Evolutionary conservation across 495 filamentous ascomycete genomes (phyloP).

Genomic region (Lineolata rhizophorae): DNA sequence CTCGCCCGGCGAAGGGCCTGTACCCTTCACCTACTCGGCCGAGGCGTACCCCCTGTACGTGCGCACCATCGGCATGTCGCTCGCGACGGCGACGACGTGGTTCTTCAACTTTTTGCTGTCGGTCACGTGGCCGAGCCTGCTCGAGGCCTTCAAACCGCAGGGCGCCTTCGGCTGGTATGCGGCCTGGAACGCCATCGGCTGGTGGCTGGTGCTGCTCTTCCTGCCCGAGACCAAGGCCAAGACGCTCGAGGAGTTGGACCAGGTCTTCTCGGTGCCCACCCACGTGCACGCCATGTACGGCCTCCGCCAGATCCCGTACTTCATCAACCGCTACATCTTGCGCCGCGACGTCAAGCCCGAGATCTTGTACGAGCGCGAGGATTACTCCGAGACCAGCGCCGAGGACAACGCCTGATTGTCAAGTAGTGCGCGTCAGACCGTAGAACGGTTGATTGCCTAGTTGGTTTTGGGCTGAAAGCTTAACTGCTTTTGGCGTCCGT

Average conservation of each 20-base stretch:
- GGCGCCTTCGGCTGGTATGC: constrained; percentile 39
- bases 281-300: constrained; percentile 16
- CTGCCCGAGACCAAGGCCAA: constrained; percentile 29
- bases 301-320: not conserved
- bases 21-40: constrained; percentile 43
- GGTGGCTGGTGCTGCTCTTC: constrained; percentile 30
- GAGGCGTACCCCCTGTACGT: constrained; percentile 61
- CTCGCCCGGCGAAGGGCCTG: no score
- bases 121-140: constrained; percentile 28
- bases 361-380: not conserved
- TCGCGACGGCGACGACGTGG: constrained; percentile 3
- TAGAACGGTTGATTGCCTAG: no score
- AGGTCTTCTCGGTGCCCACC: constrained; percentile 23
- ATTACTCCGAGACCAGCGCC: no score
- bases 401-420: no score
- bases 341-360: not conserved
- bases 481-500: no score
- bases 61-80: constrained; percentile 41
- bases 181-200: constrained; percentile 32
- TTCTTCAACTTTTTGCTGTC: constrained; percentile 21
- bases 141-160: constrained; percentile 24
- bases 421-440: no score
- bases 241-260: constrained; percentile 25
- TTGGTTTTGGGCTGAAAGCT: no score
- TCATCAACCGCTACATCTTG: not conserved